Base-by-base conservation (phyloP, 2,329 filamentous ascomycete species). In the Ilyonectria robusta region DNA sequence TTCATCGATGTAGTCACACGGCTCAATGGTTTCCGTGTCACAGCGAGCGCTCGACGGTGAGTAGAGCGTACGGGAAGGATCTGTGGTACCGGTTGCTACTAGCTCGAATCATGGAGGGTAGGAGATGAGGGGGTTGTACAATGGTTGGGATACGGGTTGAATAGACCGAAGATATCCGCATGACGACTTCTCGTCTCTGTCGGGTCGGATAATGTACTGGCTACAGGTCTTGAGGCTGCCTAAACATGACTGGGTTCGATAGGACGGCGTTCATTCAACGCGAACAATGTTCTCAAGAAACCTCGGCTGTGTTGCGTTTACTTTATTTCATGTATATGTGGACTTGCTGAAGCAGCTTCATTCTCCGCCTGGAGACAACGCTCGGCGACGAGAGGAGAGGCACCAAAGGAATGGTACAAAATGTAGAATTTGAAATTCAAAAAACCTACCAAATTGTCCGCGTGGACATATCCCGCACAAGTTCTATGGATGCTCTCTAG, bases 391-490 rank as follows among this genome's bases (percentile, higher is more conserved):
- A 40, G 1, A 29, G 7, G 13, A 15, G 55, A 35, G 19, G 7
- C 4, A 8, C 11, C n/a, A 10, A 35, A 15, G 50, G 15, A n/a
- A 35, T 56, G 59, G 31, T 7, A 46, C n/a, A 53, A 48, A 56
- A 47, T 13, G 40, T 59, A 6, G 3, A 59, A 65, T 42, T 65
- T 26, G 17, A 54, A 29, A 48, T 42, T 65, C 35, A 21, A 54
- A 29, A 48, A 29, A 55, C 21, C 21, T n/a, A 42, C 23, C 31
- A 50, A 47, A 35, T 51, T 48, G 56, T 55, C 56, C 62, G 62
- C 21, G 62, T 55, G 48, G 42, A 55, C 42, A 37, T 23, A 26
- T 58, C 8, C 54, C 23, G 6, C 47, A 6, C 35, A 29, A 5
- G 6, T 31, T 55, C 51, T 55, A 33, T 55, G 42, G 11, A 53